Evolutionary conservation across 371 early-diverging fungal genomes (phyloP), one percentile per base, ranked within the genome.

Genomic region (Mucor velutinosus): DNA sequence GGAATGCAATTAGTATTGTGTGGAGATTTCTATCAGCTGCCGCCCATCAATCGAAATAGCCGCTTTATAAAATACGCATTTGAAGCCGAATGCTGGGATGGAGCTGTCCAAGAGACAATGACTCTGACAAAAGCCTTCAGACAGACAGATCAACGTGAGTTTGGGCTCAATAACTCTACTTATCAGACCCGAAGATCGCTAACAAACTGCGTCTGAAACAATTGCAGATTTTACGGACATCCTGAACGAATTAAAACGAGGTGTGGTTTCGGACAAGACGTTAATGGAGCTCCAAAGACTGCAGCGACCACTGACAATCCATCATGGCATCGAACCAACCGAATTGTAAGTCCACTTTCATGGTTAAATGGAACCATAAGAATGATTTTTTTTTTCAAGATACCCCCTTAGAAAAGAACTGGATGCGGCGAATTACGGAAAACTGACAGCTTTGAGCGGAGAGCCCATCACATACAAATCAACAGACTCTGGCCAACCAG

Each of bases 21-120:
- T 1, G 97, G 97, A 1, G 97, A 97, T 63, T 97, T 96, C 76
- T 92, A 92, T 81, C 97, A 96, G 73, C 77, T 97, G 29, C 97
- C 97, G 21, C 97, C 97, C 10, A 93, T 94, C 7, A 80, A 78
- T 7, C 71, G 35, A 4, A 59, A 75, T 3, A 55, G 70, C 0
- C 11, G 19, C 29, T 2, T 2, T 65, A 66, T 7, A 58, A 81
- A 0, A 67, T 90, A 92, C 63, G 90, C 90, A 25, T 97, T 95
- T 67, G 91, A 97, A 73, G 76, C 92, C 3, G 19, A 75, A n/a
- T 68, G 84, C 1, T 97, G 96, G 95, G 66, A 71, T 0, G 64
- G 32, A 0, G 83, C 84, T 10, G 74, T 94, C 1, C 58, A 79
- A 15, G 61, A 76, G 25, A 84, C 82, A 0, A 64, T 91, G 1